phyloP scores from a whole-genome alignment of 2,329 filamentous ascomycete species.

The Cryoendolithus antarcticus region DNA sequence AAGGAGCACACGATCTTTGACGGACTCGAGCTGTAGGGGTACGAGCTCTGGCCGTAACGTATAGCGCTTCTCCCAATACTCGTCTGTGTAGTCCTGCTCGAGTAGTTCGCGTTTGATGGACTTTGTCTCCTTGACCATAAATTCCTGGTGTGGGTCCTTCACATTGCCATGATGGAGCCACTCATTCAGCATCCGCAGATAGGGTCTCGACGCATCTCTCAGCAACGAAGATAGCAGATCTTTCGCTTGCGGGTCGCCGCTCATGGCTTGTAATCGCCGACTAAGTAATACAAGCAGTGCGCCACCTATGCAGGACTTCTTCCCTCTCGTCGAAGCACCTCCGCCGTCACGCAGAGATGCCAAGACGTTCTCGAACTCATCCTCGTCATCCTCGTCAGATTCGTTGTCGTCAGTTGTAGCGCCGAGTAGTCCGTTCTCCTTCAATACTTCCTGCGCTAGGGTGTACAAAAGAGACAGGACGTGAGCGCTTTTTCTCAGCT shows the following conservation, averaged over 20 bases:
- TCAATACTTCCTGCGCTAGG: conserved; percentile 74
- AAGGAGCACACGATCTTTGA: conserved; percentile 88
- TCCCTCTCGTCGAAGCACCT: conserved; percentile 68
- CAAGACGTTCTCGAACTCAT: conserved; percentile 84
- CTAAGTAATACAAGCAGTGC: conserved; percentile 80
- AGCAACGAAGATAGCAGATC: conserved; percentile 69
- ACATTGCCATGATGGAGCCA: conserved; percentile 96
- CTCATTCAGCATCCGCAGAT: conserved; percentile 97
- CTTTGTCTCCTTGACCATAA: conserved; percentile 89
- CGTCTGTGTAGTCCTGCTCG: conserved; percentile 94
- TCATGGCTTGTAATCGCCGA: conserved; percentile 73
- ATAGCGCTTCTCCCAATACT: conserved; percentile 98
- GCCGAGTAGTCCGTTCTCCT: conserved; percentile 76
- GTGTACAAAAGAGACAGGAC: conserved; percentile 86
- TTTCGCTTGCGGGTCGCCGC: conserved; percentile 80
- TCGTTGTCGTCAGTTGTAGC: conserved; percentile 54
- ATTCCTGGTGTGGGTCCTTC: conserved; percentile 85
- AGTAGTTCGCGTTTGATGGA: conserved; percentile 84
- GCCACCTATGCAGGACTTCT: conserved; percentile 94
- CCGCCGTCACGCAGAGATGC: conserved; percentile 80
- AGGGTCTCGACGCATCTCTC: conserved; percentile 79
- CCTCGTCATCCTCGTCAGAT: conserved; percentile 48
- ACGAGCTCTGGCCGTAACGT: conserved; percentile 86
- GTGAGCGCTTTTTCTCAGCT: conserved; percentile 79
- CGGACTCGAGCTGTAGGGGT: conserved; percentile 77